Base-by-base conservation (phyloP, 2,329 filamentous ascomycete genomes). In the Paraphoma chrysanthemicola region DNA sequence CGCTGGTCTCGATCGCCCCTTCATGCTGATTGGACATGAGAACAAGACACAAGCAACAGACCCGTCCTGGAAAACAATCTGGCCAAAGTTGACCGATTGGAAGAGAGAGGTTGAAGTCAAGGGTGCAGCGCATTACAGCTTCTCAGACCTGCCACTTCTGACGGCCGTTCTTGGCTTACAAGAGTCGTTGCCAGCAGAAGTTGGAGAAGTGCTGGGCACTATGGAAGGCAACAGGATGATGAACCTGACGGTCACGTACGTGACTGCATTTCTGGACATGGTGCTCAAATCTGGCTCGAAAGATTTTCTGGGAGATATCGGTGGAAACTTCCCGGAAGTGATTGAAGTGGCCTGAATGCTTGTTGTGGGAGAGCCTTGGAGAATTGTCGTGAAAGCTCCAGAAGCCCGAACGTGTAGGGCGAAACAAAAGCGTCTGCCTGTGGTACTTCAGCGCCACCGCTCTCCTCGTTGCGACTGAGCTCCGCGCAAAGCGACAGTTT, bases 41-140 rank as follows among this genome's bases (percentile, higher is more conserved):
- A 71, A 70, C 43, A 69, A 72, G 44, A 71, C 68, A 16, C 67
- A 66, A 55, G 62, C 57, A 8, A 71, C 66, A 0, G 70, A 73
- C 48, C 63, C 66, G 1, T 64, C 70, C 2, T 73, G 70, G 70
- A 64, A 65, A 38, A 45, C 59, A 0, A 55, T 59, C 2, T 73
- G 68, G 70, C 57, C 64, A 10, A 50, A 59, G 1, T 36, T 72
- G 18, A 61, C 43, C 10, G 60, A 64, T 6, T 71, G 70, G 70
- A 72, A 69, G 55, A 65, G 57, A 30, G 69, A 72, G 38, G 51
- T 67, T 12, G 68, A 70, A 51, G 64, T 72, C 0, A 64, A 64
- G n/a, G 48, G 56, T 2, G 43, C 68, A 6, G 65, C 63, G 5
- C 70, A 72, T 53, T 71, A 71, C 46, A 63, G 66, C 42, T 72